These are phyloP conservation scores for Petasospora rhodanensis DNA, from an alignment of 1,139 yeast genomes.

Conservation along the genomic window DNA sequence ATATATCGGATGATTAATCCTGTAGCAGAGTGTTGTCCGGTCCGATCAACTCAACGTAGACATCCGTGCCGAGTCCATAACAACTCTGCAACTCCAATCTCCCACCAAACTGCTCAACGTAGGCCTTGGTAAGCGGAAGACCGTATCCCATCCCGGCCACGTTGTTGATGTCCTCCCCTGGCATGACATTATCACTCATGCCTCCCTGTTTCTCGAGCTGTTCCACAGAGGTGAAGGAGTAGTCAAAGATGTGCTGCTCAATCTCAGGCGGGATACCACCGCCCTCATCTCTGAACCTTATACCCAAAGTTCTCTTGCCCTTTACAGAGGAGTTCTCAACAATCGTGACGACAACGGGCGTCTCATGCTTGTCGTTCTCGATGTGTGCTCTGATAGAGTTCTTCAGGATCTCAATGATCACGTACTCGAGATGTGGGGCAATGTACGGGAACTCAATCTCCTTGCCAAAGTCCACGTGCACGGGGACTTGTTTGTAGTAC, in stretches of 20 bases:
- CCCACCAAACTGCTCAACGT: conserved; percentile 71
- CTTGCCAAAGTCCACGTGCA: conserved; percentile 51
- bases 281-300: conserved; percentile 81
- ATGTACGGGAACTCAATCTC: conserved; percentile 66
- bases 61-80: conserved; percentile 83
- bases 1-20: not conserved
- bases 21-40: conserved; percentile 28
- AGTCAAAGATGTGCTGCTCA: conserved; percentile 69
- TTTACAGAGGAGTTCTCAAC: conserved; percentile 35
- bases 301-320: conserved; percentile 39
- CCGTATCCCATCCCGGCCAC: conserved; percentile 98
- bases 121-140: conserved; percentile 74
- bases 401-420: conserved; percentile 80
- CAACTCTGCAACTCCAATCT: conserved; percentile 73
- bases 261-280: conserved; percentile 76
- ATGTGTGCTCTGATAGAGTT: conserved; percentile 84
- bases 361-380: conserved; percentile 49
- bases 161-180: conserved; percentile 66
- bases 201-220: conserved; percentile 27
- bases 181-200: conserved; percentile 51
- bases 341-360: conserved; percentile 67
- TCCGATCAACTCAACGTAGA: conserved; percentile 50
- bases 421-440: conserved; percentile 82
- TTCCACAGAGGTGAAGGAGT: conserved; percentile 72
- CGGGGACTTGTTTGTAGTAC: conserved; percentile 66